Base-by-base conservation (phyloP, 805 yeast species). In the Lipomyces kockii region DNA sequence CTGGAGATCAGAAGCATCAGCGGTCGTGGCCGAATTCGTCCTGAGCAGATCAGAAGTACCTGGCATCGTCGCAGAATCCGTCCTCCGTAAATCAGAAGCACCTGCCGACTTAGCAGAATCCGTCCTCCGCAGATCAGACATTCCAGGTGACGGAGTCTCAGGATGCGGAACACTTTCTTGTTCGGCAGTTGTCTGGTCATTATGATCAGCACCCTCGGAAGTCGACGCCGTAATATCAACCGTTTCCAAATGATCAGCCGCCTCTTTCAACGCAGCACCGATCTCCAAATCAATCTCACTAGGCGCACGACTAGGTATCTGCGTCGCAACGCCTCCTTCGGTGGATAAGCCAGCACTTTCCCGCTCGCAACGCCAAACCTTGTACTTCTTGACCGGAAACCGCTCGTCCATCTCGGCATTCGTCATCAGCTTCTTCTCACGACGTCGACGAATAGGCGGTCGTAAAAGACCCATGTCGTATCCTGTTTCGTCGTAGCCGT, bases 361-460 rank as follows among this genome's bases (percentile, higher is more conserved):
- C 2, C 76, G 73, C 61, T 71, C 72, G 17, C 61, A 64, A 9
- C 75, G 66, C 79, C 80, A 78, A 22, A 58, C 65, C 57, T 74
- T 72, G 67, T 78, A 78, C 60, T 70, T 75, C 53, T 65, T 65
- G 8, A 70, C 73, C 8, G 80, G 80, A 66, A 78, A 78, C 54
- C 74, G 65, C 51, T 69, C 70, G 62, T 78, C 72, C 57, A 78
- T 62, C 46, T 74, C 75, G 9, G 70, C 77, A n/a, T 64, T 29
- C 20, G 73, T 73, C 64, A 78, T 65, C 32, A 78, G 71, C 43
- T 74, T 66, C 57, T 73, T 68, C 54, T 72, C 72, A 39, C 72
- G 66, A 17, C 72, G 67, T 29, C 71, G 62, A 22, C 74, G 67
- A 46, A 75, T 63, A 61, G 65, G 70, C 37, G 72, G 73, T 55